phyloP scores from a whole-genome alignment of 768 basidiomycete genomes.

The Amylocystis lapponica region DNA sequence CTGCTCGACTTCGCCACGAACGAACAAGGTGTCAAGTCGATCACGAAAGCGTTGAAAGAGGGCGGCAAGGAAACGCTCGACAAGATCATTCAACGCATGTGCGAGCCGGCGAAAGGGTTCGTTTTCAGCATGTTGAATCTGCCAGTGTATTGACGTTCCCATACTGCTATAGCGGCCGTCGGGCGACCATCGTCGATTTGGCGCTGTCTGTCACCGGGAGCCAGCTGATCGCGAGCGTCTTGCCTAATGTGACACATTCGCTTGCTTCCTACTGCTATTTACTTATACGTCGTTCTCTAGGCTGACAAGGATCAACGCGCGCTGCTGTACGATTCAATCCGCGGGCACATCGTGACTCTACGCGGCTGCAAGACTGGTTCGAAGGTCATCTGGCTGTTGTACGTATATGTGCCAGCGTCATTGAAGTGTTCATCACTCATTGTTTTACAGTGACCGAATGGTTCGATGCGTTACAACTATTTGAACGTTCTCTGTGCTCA shows the following conservation, averaged over 20 bases:
- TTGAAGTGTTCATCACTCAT: neutral
- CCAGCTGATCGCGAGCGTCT: constrained; percentile 76
- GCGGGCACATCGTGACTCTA: constrained; percentile 84
- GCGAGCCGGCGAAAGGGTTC: constrained; percentile 79
- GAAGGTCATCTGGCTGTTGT: constrained; percentile 89
- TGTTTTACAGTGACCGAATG: constrained; percentile 48
- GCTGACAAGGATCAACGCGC: constrained; percentile 85
- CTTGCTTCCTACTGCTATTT: neutral
- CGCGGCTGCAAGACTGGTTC: constrained; percentile 89
- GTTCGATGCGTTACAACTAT: constrained; percentile 20
- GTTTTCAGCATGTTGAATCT: constrained; percentile 7
- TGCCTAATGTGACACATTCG: constrained; percentile 54
- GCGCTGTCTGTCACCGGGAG: constrained; percentile 81
- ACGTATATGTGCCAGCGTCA: constrained; percentile 15
- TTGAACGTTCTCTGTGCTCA: constrained; percentile 5
- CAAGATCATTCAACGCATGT: constrained; percentile 73
- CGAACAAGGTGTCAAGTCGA: constrained; percentile 84
- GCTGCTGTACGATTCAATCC: constrained; percentile 77
- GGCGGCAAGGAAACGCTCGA: constrained; percentile 73
- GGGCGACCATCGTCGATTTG: constrained; percentile 83
- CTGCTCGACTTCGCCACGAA: constrained; percentile 74
- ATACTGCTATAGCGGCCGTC: constrained; percentile 45
- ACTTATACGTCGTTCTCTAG: constrained; percentile 35
- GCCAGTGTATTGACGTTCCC: constrained; percentile 4
- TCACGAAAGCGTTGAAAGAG: constrained; percentile 83